Conservation (phyloP, 2,329 filamentous ascomycete genomes). For the Pestalotiopsis sp. region DNA sequence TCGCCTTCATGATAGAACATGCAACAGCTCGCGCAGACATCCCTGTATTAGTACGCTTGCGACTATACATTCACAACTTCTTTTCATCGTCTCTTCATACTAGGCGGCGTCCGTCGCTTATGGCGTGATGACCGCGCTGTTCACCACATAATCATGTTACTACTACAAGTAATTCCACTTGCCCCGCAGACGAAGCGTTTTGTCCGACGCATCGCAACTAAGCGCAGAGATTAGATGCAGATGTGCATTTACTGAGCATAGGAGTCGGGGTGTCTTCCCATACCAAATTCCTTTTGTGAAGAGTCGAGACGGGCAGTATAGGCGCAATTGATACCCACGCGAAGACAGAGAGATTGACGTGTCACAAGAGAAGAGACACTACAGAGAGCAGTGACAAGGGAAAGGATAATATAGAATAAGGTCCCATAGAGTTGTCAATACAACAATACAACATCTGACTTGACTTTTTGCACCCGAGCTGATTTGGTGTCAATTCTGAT, state of each 20-base stretch:
- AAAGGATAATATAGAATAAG: neutral
- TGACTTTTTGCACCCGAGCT: neutral
- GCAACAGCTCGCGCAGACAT: conserved; percentile 6
- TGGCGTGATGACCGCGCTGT: neutral
- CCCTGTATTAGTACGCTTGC: conserved; percentile 8
- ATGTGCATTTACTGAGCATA: neutral
- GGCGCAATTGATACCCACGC: neutral
- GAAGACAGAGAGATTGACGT: neutral
- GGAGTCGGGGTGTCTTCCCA: neutral
- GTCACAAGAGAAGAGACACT: neutral
- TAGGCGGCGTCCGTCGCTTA: neutral
- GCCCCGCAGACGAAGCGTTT: neutral
- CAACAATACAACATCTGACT: neutral
- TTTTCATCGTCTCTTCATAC: neutral
- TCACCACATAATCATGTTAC: neutral
- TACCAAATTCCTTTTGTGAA: neutral
- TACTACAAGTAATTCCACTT: neutral
- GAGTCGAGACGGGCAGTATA: neutral
- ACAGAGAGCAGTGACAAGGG: neutral
- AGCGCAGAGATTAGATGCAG: neutral
- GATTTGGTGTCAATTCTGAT: neutral
- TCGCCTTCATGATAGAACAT: conserved; percentile 3
- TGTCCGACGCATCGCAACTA: neutral
- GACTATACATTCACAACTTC: conserved; percentile 1
- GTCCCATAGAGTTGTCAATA: neutral